Evolutionary conservation across 495 filamentous ascomycete genomes (phyloP).

Genomic region (Aspergillus taichungensis): DNA sequence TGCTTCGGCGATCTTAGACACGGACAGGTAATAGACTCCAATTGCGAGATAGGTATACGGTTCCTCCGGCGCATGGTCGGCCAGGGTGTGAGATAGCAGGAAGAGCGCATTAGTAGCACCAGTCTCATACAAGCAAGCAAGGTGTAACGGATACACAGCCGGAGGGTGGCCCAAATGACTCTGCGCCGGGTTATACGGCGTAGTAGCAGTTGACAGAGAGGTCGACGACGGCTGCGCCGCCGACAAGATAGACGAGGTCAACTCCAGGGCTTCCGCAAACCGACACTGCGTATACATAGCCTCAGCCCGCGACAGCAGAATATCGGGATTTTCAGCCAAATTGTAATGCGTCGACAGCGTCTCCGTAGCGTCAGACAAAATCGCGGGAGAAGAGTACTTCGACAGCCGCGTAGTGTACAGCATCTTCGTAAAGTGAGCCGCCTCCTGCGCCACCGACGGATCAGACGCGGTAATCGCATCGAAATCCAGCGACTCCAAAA

Average conservation of each 20-base stretch:
- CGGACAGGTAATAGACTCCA: constrained; percentile 88
- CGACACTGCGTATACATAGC: constrained; percentile 91
- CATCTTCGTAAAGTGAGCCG: constrained; percentile 88
- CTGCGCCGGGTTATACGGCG: constrained; percentile 23
- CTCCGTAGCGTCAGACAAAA: constrained; percentile 82
- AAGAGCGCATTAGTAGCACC: constrained; percentile 80
- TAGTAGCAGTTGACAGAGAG: constrained; percentile 11
- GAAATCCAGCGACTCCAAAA: constrained; percentile 87
- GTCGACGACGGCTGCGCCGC: constrained; percentile 27
- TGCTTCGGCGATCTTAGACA: constrained; percentile 83
- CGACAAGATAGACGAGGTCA: constrained; percentile 76
- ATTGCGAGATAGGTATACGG: constrained; percentile 89
- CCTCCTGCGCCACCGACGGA: constrained; percentile 61
- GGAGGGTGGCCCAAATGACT: constrained; percentile 78
- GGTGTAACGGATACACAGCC: constrained; percentile 76
- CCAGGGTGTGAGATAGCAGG: constrained; percentile 87
- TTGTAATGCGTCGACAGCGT: constrained; percentile 90
- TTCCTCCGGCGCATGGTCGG: constrained; percentile 85
- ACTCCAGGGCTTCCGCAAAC: constrained; percentile 73
- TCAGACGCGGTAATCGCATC: constrained; percentile 59
- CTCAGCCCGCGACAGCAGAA: constrained; percentile 86
- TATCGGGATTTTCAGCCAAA: constrained; percentile 76
- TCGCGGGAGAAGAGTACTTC: constrained; percentile 82
- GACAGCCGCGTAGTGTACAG: constrained; percentile 94
- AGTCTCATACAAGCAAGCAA: constrained; percentile 88